phyloP scores from a whole-genome alignment of 2,329 filamentous ascomycete species.

The Hymenoscyphus albidus region DNA sequence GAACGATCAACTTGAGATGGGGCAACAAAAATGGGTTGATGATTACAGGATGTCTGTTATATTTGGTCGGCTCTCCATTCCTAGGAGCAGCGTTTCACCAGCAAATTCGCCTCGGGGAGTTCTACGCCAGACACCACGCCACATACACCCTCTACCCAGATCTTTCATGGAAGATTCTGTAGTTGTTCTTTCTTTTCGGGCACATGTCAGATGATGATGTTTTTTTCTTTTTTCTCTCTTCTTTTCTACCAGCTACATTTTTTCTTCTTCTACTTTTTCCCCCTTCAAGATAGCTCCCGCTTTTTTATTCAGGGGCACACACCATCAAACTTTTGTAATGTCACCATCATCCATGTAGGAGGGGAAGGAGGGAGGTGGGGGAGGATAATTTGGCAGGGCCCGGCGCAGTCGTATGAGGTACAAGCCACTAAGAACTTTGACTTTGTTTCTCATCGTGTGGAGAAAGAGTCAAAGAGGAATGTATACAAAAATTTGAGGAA shows the following conservation, averaged over 20 bases:
- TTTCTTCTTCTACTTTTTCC: not conserved
- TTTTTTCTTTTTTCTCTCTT: not conserved
- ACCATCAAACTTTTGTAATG: constrained; percentile 2
- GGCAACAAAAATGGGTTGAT: not conserved
- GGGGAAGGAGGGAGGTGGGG: not conserved
- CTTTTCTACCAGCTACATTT: not conserved
- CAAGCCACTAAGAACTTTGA: not conserved
- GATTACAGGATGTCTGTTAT: not conserved
- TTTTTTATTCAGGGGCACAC: not conserved
- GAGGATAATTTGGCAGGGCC: not conserved
- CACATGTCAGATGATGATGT: not conserved
- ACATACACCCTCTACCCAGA: not conserved
- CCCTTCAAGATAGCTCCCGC: not conserved
- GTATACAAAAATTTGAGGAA: no score
- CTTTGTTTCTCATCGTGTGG: not conserved
- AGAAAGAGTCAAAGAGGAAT: no score
- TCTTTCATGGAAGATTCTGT: not conserved
- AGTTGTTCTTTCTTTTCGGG: not conserved
- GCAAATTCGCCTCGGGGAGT: not conserved
- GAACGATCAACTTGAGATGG: not conserved
- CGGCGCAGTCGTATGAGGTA: not conserved
- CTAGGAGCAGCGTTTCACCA: not conserved
- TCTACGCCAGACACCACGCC: not conserved
- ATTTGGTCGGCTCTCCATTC: not conserved
- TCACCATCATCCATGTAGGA: not conserved